phyloP scores from a whole-genome alignment of 2,329 filamentous ascomycete species.

The Zasmidium angulare region DNA sequence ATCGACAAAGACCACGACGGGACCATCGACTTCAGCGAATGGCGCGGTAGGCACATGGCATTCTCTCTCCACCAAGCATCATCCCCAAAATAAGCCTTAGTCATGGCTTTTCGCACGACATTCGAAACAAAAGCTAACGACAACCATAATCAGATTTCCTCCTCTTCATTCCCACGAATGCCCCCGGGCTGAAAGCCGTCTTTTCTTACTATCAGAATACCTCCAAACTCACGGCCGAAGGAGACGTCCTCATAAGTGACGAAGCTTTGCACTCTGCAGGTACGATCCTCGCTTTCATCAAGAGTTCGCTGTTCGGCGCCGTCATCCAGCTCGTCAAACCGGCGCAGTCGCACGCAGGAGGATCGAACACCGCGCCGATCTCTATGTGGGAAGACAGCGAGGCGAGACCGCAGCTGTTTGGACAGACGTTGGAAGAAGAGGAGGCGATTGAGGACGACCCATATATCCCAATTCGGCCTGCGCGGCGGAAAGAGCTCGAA shows the following conservation, averaged over 20 bases:
- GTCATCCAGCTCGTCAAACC: constrained; percentile 55
- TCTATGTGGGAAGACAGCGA: constrained; percentile 25
- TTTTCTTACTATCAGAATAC: constrained; percentile 89
- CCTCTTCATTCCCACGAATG: constrained; percentile 75
- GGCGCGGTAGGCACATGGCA: constrained; percentile 65
- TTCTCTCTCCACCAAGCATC: background rate
- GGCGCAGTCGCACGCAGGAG: constrained; percentile 18
- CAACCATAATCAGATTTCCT: constrained; percentile 70
- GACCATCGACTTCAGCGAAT: constrained; percentile 86
- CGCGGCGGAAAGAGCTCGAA: constrained; percentile 31
- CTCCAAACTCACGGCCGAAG: constrained; percentile 86
- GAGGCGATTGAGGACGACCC: constrained; percentile 30
- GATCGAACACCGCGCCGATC: constrained; percentile 17
- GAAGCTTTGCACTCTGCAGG: constrained; percentile 91
- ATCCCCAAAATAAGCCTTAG: no score
- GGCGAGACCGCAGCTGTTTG: constrained; percentile 18
- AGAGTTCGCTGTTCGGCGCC: constrained; percentile 72
- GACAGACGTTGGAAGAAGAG: constrained; percentile 14
- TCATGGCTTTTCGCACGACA: background rate
- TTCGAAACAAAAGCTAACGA: background rate
- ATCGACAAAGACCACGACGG: constrained; percentile 90
- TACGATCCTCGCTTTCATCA: constrained; percentile 70
- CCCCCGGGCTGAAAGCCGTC: constrained; percentile 74
- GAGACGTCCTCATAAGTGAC: constrained; percentile 88
- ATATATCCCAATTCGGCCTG: constrained; percentile 35